A percentile compares a stretch with the other conserved stretches of the same genome.
These are phyloP conservation scores for Helianthus annuus DNA, from an alignment of 129 eudicot species.

Conservation along the genomic window DNA sequence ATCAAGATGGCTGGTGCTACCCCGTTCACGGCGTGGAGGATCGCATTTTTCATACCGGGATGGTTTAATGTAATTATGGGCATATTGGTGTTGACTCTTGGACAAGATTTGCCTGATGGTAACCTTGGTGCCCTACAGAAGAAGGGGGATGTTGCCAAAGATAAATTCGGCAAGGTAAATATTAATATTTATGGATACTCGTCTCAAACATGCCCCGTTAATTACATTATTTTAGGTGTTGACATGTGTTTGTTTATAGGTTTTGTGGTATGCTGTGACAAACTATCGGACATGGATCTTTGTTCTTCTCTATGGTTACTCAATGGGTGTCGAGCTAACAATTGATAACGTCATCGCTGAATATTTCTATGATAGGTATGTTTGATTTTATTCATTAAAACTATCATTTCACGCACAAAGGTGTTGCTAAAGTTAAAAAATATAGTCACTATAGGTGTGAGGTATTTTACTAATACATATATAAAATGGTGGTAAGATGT, in stretches of 20 bases:
- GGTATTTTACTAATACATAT: too few species aligned
- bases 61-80: slow-evolving; percentile 73
- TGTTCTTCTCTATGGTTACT: slow-evolving; percentile 72
- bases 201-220: too few species aligned
- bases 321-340: slow-evolving; percentile 79
- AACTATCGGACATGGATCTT: slow-evolving; percentile 86
- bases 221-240: background rate
- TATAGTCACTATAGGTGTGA: background rate
- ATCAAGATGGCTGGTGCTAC: slow-evolving; percentile 49
- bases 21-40: slow-evolving; percentile 73
- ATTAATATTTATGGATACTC: background rate
- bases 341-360: slow-evolving; percentile 73
- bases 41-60: slow-evolving; percentile 71
- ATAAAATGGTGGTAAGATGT: too few species aligned
- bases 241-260: slow-evolving; percentile 27
- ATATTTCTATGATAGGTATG: slow-evolving; percentile 76
- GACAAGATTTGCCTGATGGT: slow-evolving; percentile 90
- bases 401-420: too few species aligned
- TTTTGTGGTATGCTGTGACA: slow-evolving; percentile 58
- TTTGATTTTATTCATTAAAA: background rate
- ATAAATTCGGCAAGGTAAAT: slow-evolving; percentile 61
- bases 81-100: slow-evolving; percentile 59
- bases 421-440: too few species aligned
- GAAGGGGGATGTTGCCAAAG: slow-evolving; percentile 67
- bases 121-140: slow-evolving; percentile 73